phyloP scores from a whole-genome alignment of 2,329 filamentous ascomycete genomes.

The Rhynchosporium agropyri region DNA sequence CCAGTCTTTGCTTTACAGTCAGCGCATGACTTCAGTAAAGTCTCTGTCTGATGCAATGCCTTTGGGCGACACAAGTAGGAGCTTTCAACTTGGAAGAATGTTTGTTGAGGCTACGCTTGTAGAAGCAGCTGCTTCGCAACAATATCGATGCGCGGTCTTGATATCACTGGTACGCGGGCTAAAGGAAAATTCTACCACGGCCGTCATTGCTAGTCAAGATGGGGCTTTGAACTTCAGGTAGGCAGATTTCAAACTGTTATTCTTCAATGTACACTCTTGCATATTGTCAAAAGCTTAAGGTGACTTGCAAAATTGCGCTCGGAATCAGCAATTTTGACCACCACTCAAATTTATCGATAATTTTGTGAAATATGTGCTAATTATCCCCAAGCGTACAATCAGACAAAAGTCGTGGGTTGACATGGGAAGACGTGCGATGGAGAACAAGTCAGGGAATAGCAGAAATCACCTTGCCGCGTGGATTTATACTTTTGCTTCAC shows the following conservation, averaged over 20 bases:
- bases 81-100: conserved; percentile 80
- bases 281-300: not conserved
- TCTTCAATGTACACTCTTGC: not conserved
- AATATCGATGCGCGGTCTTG: conserved; percentile 71
- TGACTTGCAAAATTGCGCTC: not conserved
- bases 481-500: conserved; percentile 72
- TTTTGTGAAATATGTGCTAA: not conserved
- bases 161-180: conserved; percentile 74
- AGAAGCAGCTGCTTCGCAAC: conserved; percentile 70
- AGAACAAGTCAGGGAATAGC: conserved; percentile 67
- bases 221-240: conserved; percentile 68
- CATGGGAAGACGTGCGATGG: conserved; percentile 85
- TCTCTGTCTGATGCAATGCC: conserved; percentile 69
- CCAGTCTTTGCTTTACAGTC: conserved; percentile 36
- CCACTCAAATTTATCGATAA: not conserved
- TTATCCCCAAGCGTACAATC: conserved; percentile 59
- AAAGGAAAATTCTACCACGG: conserved; percentile 69
- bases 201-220: conserved; percentile 78
- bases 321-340: not conserved
- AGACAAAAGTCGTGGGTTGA: conserved; percentile 67
- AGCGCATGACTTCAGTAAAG: conserved; percentile 39
- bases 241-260: not conserved
- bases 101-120: conserved; percentile 74
- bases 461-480: conserved; percentile 71
- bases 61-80: conserved; percentile 70